Conservation (phyloP, 495 filamentous ascomycete genomes). For the Aspergillus funiculosus region DNA sequence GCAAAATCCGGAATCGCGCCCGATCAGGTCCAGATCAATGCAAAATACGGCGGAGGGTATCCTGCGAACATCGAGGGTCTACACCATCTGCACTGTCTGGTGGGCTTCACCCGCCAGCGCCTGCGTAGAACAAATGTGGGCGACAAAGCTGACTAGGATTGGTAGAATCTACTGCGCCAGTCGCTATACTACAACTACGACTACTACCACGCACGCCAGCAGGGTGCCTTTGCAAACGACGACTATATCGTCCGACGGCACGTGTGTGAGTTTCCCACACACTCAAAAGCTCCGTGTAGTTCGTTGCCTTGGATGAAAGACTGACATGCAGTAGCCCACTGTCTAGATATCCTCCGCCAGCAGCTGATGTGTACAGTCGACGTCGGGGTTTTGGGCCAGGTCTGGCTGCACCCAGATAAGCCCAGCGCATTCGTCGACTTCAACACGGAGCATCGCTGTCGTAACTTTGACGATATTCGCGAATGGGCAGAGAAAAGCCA, state of each 20-base stretch:
- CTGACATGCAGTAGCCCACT: constrained; percentile 31
- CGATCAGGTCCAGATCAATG: constrained; percentile 47
- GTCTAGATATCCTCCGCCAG: constrained; percentile 47
- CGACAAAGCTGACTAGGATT: neutral
- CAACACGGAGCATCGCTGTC: constrained; percentile 47
- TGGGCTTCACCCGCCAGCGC: constrained; percentile 11
- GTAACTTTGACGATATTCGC: constrained; percentile 46
- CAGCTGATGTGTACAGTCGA: constrained; percentile 49
- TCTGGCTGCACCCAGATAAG: constrained; percentile 36
- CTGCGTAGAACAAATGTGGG: neutral
- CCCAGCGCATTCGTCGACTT: constrained; percentile 47
- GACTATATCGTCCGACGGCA: constrained; percentile 46
- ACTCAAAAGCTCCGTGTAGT: neutral
- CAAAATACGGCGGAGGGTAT: constrained; percentile 49
- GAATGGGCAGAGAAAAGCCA: constrained; percentile 45
- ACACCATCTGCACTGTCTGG: constrained; percentile 54
- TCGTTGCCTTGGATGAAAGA: neutral
- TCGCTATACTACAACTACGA: constrained; percentile 52
- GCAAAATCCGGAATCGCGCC: constrained; percentile 33
- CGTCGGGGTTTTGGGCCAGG: constrained; percentile 43
- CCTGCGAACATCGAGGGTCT: constrained; percentile 52
- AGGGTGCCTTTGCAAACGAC: constrained; percentile 46
- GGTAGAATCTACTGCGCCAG: constrained; percentile 49
- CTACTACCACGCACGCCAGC: constrained; percentile 43
- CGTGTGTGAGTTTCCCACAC: constrained; percentile 30